Conservation (phyloP, 2,329 filamentous ascomycete species). For the Fusarium albosuccineum region DNA sequence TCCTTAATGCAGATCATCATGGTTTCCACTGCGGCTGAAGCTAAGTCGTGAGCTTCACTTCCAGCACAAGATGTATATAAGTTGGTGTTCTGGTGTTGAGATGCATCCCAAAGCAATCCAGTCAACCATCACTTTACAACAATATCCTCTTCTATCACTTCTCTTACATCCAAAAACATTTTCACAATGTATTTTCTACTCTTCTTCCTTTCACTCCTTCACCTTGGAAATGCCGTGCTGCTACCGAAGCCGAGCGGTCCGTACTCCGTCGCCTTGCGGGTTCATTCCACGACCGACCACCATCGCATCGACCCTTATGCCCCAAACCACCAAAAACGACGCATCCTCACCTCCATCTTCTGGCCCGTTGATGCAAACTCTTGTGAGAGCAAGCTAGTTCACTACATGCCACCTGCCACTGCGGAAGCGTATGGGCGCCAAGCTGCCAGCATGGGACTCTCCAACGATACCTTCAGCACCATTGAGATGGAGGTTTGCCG, state of each 20-base stretch:
- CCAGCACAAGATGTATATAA: slow-evolving; percentile 8
- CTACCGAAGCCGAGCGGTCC: slow-evolving; percentile 49
- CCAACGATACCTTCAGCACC: slow-evolving; percentile 47
- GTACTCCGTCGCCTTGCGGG: slow-evolving; percentile 46
- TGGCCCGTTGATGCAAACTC: slow-evolving; percentile 45
- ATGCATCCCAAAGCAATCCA: neutral
- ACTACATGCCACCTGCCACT: slow-evolving; percentile 53
- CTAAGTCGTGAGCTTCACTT: neutral
- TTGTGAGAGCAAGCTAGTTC: slow-evolving; percentile 34
- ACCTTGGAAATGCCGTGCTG: slow-evolving; percentile 39
- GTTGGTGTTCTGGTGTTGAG: neutral
- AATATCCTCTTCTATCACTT: neutral
- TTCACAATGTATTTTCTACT: slow-evolving; percentile 36
- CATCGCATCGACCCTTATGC: slow-evolving; percentile 50
- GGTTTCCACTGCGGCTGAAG: neutral
- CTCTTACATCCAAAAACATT: neutral
- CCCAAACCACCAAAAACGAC: slow-evolving; percentile 39
- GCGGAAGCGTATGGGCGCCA: slow-evolving; percentile 48
- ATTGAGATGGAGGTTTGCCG: slow-evolving; percentile 47
- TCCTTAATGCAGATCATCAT: neutral
- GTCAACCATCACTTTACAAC: neutral
- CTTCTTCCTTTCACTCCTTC: slow-evolving; percentile 29
- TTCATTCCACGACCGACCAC: slow-evolving; percentile 47
- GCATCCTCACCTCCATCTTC: slow-evolving; percentile 49
- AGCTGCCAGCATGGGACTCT: slow-evolving; percentile 46